A percentile compares a stretch with the other conserved stretches of the same genome.
Evolutionary conservation across 2,329 filamentous ascomycete genomes (phyloP).

Genomic region (Corynespora cassiicola): DNA sequence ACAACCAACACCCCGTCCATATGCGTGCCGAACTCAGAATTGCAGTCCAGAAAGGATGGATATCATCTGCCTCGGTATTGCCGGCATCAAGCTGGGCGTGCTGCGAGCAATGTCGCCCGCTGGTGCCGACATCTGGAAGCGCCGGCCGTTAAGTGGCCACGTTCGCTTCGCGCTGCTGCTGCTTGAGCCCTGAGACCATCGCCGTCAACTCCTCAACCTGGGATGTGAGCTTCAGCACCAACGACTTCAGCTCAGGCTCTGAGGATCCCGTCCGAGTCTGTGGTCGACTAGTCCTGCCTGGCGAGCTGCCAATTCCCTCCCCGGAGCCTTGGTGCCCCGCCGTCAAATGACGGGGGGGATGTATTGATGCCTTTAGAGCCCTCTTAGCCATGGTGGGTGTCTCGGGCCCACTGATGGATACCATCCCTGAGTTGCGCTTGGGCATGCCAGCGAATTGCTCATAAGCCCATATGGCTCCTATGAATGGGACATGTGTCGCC

Average conservation of each 20-base stretch:
- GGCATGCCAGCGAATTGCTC: constrained; percentile 54
- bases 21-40: constrained; percentile 18
- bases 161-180: constrained; percentile 37
- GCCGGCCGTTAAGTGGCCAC: constrained; percentile 43
- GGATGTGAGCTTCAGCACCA: constrained; percentile 46
- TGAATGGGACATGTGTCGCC: constrained; percentile 69
- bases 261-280: constrained; percentile 32
- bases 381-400: constrained; percentile 31
- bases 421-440: constrained; percentile 20
- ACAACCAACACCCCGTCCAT: constrained; percentile 25
- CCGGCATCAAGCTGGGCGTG: constrained; percentile 11
- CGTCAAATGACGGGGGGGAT: constrained; percentile 37
- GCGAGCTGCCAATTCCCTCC: constrained; percentile 20
- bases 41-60: constrained; percentile 14
- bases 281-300: constrained; percentile 25
- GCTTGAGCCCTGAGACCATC: constrained; percentile 46
- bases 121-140: constrained; percentile 36
- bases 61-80: constrained; percentile 18
- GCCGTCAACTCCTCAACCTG: constrained; percentile 49
- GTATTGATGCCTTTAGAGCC: constrained; percentile 36
- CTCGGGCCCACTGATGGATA: constrained; percentile 42
- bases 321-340: constrained; percentile 30
- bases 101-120: constrained; percentile 5
- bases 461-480: constrained; percentile 72
- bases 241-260: constrained; percentile 41